These are phyloP conservation scores for Verticillium nubilum DNA, from an alignment of 2,329 filamentous ascomycete species.

Conservation along the genomic window DNA sequence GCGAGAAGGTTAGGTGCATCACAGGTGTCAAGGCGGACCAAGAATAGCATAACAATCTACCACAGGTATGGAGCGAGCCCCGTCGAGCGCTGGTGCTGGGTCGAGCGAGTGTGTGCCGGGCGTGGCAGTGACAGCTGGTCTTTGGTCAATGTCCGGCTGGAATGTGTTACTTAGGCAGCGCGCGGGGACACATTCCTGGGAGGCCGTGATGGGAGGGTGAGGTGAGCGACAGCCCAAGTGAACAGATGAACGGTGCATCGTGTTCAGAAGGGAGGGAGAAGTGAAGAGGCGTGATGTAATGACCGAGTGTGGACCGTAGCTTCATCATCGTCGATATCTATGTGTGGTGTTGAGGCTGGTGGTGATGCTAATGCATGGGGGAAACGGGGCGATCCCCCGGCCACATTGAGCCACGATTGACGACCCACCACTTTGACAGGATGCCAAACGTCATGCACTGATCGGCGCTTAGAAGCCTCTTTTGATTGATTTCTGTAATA, in stretches of 20 bases:
- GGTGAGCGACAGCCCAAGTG: not conserved
- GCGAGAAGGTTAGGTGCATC: not conserved
- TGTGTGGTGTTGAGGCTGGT: not conserved
- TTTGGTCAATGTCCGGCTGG: conserved; percentile 2
- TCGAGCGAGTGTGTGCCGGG: not conserved
- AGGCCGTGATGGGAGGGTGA: not conserved
- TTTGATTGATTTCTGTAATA: not conserved
- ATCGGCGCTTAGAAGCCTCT: not conserved
- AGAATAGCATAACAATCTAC: not conserved
- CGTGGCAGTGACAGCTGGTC: not conserved
- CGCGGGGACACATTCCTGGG: conserved; percentile 1
- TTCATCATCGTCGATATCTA: not conserved
- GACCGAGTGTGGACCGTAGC: not conserved
- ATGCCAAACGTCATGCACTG: not conserved
- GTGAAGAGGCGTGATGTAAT: not conserved
- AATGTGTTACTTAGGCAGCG: conserved; percentile 3
- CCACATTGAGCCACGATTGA: not conserved
- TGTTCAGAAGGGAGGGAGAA: not conserved
- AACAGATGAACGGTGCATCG: not conserved
- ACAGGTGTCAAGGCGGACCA: not conserved
- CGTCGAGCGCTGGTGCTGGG: not conserved
- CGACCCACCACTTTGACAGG: not conserved
- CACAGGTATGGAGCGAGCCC: not conserved
- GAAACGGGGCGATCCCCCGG: not conserved
- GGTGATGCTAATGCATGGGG: not conserved